Evolutionary conservation across 257 asterid species (phyloP), one percentile per base, ranked within the genome.

Genomic region (Ballota nigra): DNA sequence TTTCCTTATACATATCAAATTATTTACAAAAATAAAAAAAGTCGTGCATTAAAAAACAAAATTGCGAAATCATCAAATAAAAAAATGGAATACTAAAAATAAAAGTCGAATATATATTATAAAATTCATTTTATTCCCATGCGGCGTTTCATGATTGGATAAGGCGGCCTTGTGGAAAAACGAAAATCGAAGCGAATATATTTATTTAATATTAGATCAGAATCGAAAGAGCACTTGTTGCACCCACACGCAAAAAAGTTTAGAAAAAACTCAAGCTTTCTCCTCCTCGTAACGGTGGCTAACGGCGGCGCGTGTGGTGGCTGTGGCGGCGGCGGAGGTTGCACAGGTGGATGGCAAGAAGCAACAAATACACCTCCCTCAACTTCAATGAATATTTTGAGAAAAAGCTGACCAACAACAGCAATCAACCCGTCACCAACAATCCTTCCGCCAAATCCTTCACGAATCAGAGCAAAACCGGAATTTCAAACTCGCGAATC

Each of bases 261-360:
- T 5, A 19, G 13, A 29, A 47, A 28, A 18, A 18, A 47, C 47
- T 18, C 38, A 34, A 49, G 26, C 43, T 18, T 18, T 18, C 71
- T 77, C 75, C 80, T 77, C 81, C 78, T 66, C 53, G 63, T 45
- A 84, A 72, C 78, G 80, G 89, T 80, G 84, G 88, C 84, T 69
- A 78, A 71, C 81, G 78, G 87, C 64, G 80, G 85, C 70, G 75
- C 38, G 13, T 60, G 68, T 45, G 77, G 77, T 47, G 58, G 56
- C 24, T 61, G 73, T 61, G 83, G 77, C 76, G 75, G 67, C 68
- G 76, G 81, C 63, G 78, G 80, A 12, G 82, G 77, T 33, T 75
- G 63, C 45, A 34, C 66, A 82, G 88, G 87, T 89, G 96, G 90
- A 89, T 89, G 96, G 96, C 96, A 84, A 89, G 86, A 79, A 86